Evolutionary conservation across 768 basidiomycete species (phyloP).

Genomic region (Brasilioporus rufonigricans): DNA sequence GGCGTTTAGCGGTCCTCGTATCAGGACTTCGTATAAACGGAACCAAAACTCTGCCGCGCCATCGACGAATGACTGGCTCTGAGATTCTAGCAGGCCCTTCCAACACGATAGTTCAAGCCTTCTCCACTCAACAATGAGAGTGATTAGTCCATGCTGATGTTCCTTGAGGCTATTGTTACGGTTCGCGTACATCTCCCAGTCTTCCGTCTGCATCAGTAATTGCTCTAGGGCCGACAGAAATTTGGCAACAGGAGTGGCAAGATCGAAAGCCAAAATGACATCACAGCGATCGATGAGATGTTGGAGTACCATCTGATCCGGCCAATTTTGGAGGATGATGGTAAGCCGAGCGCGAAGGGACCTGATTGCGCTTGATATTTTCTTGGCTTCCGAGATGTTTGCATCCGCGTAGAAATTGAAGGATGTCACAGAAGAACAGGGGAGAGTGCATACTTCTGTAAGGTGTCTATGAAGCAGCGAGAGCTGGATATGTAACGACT

Average conservation of each 20-base stretch:
- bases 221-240: slow-evolving; percentile 82
- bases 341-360: slow-evolving; percentile 53
- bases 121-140: slow-evolving; percentile 85
- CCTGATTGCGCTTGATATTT: slow-evolving; percentile 50
- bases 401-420: slow-evolving; percentile 81
- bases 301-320: slow-evolving; percentile 96
- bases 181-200: slow-evolving; percentile 98
- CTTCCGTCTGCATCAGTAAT: slow-evolving; percentile 80
- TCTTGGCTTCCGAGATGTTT: slow-evolving; percentile 71
- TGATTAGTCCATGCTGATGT: slow-evolving; percentile 63
- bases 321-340: slow-evolving; percentile 75
- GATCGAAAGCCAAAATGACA: slow-evolving; percentile 54
- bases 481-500: slow-evolving; percentile 52
- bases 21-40: slow-evolving; percentile 74
- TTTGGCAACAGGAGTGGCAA: slow-evolving; percentile 76
- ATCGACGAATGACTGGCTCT: slow-evolving; percentile 47
- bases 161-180: slow-evolving; percentile 75
- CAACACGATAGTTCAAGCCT: slow-evolving; percentile 87
- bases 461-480: slow-evolving; percentile 44
- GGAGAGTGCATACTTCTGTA: slow-evolving; percentile 27
- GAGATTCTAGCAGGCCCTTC: slow-evolving; percentile 73
- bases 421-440: slow-evolving; percentile 19
- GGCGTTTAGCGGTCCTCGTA: slow-evolving; percentile 60
- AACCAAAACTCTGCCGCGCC: slow-evolving; percentile 82
- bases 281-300: slow-evolving; percentile 75